phyloP scores from a whole-genome alignment of 768 basidiomycete species.

The Pleurotus tuoliensis region DNA sequence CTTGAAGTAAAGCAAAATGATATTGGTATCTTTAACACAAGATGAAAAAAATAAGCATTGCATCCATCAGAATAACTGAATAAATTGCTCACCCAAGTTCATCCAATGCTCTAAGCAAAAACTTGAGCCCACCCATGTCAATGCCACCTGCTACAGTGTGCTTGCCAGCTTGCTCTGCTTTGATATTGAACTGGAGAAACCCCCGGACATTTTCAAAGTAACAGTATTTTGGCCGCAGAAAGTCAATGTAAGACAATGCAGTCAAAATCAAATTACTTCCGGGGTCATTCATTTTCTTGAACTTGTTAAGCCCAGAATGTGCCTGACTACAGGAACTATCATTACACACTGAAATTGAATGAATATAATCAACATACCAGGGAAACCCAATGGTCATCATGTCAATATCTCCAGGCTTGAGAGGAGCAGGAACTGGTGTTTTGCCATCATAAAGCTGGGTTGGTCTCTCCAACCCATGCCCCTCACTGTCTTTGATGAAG shows the following conservation, averaged over 20 bases:
- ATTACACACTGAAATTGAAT: too few relatives aligned
- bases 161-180: constrained; percentile 31
- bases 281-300: constrained; percentile 57
- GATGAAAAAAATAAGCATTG: neutral
- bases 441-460: constrained; percentile 35
- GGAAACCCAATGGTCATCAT: constrained; percentile 74
- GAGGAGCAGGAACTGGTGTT: constrained; percentile 37
- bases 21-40: constrained; percentile 44
- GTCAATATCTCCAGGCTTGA: constrained; percentile 51
- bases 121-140: constrained; percentile 68
- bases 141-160: constrained; percentile 61
- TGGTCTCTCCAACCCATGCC: constrained; percentile 35
- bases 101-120: constrained; percentile 57
- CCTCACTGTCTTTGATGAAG: constrained; percentile 46
- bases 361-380: constrained; percentile 39
- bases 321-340: constrained; percentile 47
- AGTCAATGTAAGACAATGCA: constrained; percentile 47
- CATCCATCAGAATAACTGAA: neutral
- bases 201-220: constrained; percentile 56
- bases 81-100: constrained; percentile 54
- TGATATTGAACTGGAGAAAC: constrained; percentile 40
- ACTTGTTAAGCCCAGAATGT: constrained; percentile 74
- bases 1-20: constrained; percentile 45
- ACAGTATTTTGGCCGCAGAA: constrained; percentile 35
- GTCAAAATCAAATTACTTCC: constrained; percentile 73